Evolutionary conservation across 148 eudicot species (phyloP).

Genomic region (Polygonum aviculare): DNA sequence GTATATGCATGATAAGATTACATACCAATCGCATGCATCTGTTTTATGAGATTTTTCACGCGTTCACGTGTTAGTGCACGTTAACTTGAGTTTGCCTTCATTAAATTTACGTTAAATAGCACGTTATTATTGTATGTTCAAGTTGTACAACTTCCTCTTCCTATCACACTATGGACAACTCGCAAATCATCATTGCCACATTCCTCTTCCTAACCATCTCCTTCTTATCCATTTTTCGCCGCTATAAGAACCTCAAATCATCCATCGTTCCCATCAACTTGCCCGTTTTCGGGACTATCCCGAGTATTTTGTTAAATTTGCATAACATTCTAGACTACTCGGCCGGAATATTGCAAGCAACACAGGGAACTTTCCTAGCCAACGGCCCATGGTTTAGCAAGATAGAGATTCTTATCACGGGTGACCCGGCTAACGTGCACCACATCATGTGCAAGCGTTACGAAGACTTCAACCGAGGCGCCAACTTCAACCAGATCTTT

Average conservation of each 20-base stretch:
- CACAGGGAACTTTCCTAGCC: conserved; percentile 20
- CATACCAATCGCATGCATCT: not conserved
- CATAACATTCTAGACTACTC: not conserved
- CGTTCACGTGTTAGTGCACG: not conserved
- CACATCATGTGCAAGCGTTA: conserved; percentile 25
- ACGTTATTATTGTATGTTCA: too few species aligned
- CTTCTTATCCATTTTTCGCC: not conserved
- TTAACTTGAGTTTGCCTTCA: too few species aligned
- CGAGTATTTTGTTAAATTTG: not conserved
- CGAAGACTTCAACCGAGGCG: conserved; percentile 28
- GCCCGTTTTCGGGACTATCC: conserved; percentile 1
- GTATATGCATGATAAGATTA: not conserved
- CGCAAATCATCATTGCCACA: not conserved
- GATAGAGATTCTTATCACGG: conserved; percentile 28
- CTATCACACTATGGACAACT: not conserved
- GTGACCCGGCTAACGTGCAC: conserved; percentile 25
- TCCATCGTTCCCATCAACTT: not conserved
- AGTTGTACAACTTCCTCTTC: too few species aligned
- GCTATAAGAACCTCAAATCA: not conserved
- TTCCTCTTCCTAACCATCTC: not conserved
- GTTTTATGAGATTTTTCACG: not conserved
- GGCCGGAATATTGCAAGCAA: not conserved
- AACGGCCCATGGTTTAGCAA: conserved; percentile 37
- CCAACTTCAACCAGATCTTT: conserved; percentile 23
- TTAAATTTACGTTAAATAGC: too few species aligned